phyloP scores from a whole-genome alignment of 371 early-diverging fungal species.

The Mortierella polycephala region DNA sequence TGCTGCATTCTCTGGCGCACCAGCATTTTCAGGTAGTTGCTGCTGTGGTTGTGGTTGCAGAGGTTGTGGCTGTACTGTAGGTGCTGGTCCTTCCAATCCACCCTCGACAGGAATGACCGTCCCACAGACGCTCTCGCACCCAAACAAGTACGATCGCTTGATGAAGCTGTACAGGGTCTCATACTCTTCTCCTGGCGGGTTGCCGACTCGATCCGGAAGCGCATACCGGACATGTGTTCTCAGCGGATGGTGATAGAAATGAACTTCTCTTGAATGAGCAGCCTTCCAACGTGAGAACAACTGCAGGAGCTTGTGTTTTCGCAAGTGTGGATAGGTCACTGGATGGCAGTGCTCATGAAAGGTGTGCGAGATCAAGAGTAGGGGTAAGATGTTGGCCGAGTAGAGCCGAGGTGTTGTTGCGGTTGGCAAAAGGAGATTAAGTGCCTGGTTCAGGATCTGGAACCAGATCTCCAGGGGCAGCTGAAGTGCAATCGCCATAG shows the following conservation, averaged over 20 bases:
- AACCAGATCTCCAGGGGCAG: slow-evolving; percentile 50
- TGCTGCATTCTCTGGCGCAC: slow-evolving; percentile 4
- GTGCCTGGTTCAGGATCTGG: slow-evolving; percentile 43
- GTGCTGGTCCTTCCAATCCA: slow-evolving; percentile 35
- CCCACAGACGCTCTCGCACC: slow-evolving; percentile 51
- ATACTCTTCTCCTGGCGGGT: slow-evolving; percentile 52
- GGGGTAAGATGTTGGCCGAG: slow-evolving; percentile 32
- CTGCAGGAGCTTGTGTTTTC: slow-evolving; percentile 43
- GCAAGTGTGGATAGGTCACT: slow-evolving; percentile 37
- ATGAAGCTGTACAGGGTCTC: slow-evolving; percentile 50
- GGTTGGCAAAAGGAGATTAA: slow-evolving; percentile 35
- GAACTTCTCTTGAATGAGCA: slow-evolving; percentile 50
- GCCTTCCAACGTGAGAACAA: slow-evolving; percentile 52
- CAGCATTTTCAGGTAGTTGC: slow-evolving; percentile 1
- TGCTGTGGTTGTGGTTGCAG: slow-evolving; percentile 10
- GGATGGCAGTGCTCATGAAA: slow-evolving; percentile 47
- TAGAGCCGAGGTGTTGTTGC: slow-evolving; percentile 43
- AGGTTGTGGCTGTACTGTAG: slow-evolving; percentile 7
- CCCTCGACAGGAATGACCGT: slow-evolving; percentile 53
- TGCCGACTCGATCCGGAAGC: slow-evolving; percentile 47
- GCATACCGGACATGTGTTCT: slow-evolving; percentile 46
- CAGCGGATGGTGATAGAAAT: slow-evolving; percentile 48
- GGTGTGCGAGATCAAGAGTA: slow-evolving; percentile 39
- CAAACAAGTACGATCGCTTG: slow-evolving; percentile 49
- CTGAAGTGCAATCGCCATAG: slow-evolving; percentile 16